Base-by-base conservation (phyloP, 495 filamentous ascomycete genomes). In the Letharia columbiana region DNA sequence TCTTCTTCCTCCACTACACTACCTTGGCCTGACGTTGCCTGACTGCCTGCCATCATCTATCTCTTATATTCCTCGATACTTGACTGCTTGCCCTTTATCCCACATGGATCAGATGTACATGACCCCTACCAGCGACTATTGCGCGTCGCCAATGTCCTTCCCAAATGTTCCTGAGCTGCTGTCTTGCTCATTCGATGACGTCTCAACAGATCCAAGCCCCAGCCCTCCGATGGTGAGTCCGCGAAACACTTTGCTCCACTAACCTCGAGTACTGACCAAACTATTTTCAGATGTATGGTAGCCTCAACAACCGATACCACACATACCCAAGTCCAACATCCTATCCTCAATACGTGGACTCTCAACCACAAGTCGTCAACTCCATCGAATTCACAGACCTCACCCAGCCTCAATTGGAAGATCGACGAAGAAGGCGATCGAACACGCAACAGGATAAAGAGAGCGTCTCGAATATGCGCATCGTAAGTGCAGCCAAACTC, bases 341-440 rank as follows among this genome's bases (percentile, higher is more conserved):
- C 59, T 67, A 42, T 45, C 61, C 64, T 42, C 67, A 71, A 56
- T 69, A 69, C 54, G 4, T 67, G 42, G 54, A 68, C 44, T 13
- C 62, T 20, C 64, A 71, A 62, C 66, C 68, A 57, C 57, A 62
- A 39, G 60, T 70, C 42, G 59, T 69, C 64, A 69, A 67, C 62
- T 68, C 67, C 4, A 70, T 72, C 62, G 71, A 72, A 56, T 72
- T 72, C 68, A 72, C 69, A 31, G 71, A 72, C 54, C 71, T 72
- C 52, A 72, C 71, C 10, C 63, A 45, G 18, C 70, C 67, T 35
- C 63, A 71, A 47, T 44, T 67, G 39, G 71, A 70, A 58, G 69
- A 72, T 49, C 71, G 71, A n/a, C 56, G 71, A 15, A 37, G 71
- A 65, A 68, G 68, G 23, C 57, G 64, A 35, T 70, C 71, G 52